Percentiles rank a stretch among this genome's conserved stretches.
These are phyloP conservation scores for Stipa capillata DNA, from an alignment of 176 grass and related monocot genomes.

Conservation along the genomic window DNA sequence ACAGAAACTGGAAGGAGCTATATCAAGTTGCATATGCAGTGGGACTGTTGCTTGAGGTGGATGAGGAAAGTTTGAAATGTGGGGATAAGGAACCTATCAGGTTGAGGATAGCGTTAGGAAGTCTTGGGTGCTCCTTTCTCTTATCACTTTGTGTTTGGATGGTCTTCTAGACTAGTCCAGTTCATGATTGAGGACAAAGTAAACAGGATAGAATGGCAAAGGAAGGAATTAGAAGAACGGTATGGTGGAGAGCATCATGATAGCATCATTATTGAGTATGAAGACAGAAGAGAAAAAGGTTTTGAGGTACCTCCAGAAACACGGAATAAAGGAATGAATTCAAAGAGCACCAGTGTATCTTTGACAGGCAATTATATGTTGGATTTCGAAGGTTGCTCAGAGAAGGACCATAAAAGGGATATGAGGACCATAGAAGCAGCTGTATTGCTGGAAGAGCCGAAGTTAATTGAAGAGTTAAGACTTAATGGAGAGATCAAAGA, in stretches of 20 bases:
- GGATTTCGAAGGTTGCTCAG: neutral
- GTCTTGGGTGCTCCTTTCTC: constrained; percentile 7
- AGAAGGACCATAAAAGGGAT: neutral
- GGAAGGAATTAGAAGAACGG: neutral
- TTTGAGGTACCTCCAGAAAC: constrained; percentile 8
- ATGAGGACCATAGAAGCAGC: neutral
- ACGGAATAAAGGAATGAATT: neutral
- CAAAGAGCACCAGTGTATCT: neutral
- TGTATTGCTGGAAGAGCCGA: neutral
- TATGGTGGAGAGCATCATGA: neutral
- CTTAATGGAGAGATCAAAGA: neutral
- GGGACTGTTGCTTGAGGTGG: constrained; percentile 27
- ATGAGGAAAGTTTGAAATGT: constrained; percentile 22
- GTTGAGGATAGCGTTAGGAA: constrained; percentile 7
- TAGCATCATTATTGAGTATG: neutral
- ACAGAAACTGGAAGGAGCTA: constrained; percentile 36
- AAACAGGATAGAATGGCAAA: neutral
- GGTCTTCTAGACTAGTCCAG: constrained; percentile 9
- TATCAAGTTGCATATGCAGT: constrained; percentile 28
- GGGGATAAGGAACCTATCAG: constrained; percentile 26
- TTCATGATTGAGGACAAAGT: constrained; percentile 10
- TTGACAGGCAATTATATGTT: neutral
- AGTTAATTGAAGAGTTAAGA: neutral
- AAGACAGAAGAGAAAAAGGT: neutral
- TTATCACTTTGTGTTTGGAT: constrained; percentile 14